phyloP scores from a whole-genome alignment of 2,329 filamentous ascomycete genomes.

The Colletotrichum salicis region DNA sequence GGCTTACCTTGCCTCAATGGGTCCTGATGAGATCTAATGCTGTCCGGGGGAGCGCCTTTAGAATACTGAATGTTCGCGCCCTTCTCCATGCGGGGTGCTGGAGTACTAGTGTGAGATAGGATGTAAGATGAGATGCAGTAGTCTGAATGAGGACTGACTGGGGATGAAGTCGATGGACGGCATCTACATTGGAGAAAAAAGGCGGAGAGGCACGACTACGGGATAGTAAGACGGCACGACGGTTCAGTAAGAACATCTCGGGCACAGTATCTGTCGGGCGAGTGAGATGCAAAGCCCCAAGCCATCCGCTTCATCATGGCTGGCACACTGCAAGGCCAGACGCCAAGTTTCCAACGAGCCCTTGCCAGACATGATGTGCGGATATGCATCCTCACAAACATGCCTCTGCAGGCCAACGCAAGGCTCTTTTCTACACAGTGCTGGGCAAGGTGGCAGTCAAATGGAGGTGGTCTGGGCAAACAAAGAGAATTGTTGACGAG shows the following conservation, averaged over 20 bases:
- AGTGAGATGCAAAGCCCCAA: background rate
- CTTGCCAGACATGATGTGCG: background rate
- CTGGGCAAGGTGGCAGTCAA: constrained; percentile 1
- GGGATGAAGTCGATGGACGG: background rate
- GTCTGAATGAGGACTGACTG: background rate
- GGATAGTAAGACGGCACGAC: background rate
- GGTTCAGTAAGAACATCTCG: background rate
- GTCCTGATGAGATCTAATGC: background rate
- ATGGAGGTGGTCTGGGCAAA: background rate
- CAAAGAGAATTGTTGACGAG: background rate
- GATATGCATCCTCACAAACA: background rate
- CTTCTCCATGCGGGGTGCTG: background rate
- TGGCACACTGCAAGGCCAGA: background rate
- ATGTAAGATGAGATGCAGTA: background rate
- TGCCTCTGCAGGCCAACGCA: background rate
- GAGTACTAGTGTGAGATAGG: background rate
- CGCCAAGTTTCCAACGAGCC: background rate
- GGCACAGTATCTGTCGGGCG: background rate
- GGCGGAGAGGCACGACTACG: background rate
- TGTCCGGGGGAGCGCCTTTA: background rate
- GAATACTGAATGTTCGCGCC: background rate
- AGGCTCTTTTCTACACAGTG: background rate
- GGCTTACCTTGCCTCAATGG: background rate
- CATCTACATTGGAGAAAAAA: background rate
- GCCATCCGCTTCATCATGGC: background rate